Evolutionary conservation across 345 rosid genomes (phyloP), one percentile per base, ranked within the genome.

Genomic region (Passiflora organensis): DNA sequence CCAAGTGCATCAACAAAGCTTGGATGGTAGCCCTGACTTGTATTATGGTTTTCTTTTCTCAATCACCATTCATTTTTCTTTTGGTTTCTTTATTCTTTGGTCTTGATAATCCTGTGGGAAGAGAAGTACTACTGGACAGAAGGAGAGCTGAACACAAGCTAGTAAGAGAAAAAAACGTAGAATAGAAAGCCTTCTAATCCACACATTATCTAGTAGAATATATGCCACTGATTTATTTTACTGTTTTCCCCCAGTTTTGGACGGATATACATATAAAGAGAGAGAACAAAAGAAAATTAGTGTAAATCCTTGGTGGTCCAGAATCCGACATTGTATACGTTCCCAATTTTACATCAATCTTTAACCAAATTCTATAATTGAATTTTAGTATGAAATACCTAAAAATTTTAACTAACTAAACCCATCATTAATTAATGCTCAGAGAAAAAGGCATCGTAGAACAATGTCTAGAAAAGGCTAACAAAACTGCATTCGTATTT

Each of bases 181-280:
- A 43, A 39, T 24, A 38, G 64, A 23, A 8, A 23, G 42, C 10
- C 43, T 57, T 69, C 77, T 76, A 50, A 72, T 78, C 89, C 86
- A 76, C 80, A 74, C 43, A 64, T 52, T 51, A 53, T 75, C n/a
- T 17, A 22, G 63, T 43, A 43, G 48, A 76, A 64, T 70, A 58
- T 49, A 62, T 66, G 77, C 82, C 86, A 76, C 82, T 78, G 77
- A 45, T 72, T 71, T 44, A 39, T 55, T 47, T 36, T 43, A 13
- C 49, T 44, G 13, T 12, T 47, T 52, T 51, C 37, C 6, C 13
- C 37, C 18, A 2, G 6, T 41, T 17, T 20, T 42, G 32, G 51
- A 32, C 21, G 16, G 11, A 53, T 13, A 32, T 34, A 15, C 6
- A 48, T 6, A 47, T 5, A 48, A 59, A 5, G 23, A 22, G 4